Evolutionary conservation across 495 filamentous ascomycete species (phyloP).

Genomic region (Aspergillus wentii): DNA sequence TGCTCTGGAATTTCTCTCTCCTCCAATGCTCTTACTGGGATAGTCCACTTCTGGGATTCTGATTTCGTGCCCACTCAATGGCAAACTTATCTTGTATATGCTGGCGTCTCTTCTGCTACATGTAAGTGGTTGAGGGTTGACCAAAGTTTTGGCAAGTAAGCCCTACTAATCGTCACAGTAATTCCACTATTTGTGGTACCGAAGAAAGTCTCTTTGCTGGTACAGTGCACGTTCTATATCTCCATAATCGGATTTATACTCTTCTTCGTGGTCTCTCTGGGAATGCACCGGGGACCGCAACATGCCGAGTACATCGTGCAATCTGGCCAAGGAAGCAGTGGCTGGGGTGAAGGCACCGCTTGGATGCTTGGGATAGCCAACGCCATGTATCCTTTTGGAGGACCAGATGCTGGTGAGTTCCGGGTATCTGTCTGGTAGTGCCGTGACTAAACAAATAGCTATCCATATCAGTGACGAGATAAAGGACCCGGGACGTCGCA

Average conservation of each 20-base stretch:
- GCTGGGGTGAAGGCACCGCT: constrained; percentile 28
- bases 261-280: constrained; percentile 17
- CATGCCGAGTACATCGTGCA: constrained; percentile 10
- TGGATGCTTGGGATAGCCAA: constrained; percentile 33
- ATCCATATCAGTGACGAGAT: constrained; percentile 28
- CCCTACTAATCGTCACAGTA: constrained; percentile 6
- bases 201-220: constrained; percentile 12
- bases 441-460: constrained; percentile 1
- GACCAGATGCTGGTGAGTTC: constrained; percentile 25
- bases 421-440: not conserved
- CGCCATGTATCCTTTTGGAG: constrained; percentile 25
- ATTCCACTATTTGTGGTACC: constrained; percentile 16
- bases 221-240: constrained; percentile 12
- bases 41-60: constrained; percentile 19
- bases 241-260: constrained; percentile 16
- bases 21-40: constrained; percentile 10
- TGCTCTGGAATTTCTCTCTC: constrained; percentile 21
- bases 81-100: constrained; percentile 26
- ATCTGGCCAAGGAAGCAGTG: constrained; percentile 17
- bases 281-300: constrained; percentile 13
- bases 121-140: too few relatives aligned
- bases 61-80: constrained; percentile 16
- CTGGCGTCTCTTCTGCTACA: constrained; percentile 7
- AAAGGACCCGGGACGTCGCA: constrained; percentile 17
- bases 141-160: too few relatives aligned